phyloP scores from a whole-genome alignment of 495 filamentous ascomycete species.

The Hyaloscypha variabilis region DNA sequence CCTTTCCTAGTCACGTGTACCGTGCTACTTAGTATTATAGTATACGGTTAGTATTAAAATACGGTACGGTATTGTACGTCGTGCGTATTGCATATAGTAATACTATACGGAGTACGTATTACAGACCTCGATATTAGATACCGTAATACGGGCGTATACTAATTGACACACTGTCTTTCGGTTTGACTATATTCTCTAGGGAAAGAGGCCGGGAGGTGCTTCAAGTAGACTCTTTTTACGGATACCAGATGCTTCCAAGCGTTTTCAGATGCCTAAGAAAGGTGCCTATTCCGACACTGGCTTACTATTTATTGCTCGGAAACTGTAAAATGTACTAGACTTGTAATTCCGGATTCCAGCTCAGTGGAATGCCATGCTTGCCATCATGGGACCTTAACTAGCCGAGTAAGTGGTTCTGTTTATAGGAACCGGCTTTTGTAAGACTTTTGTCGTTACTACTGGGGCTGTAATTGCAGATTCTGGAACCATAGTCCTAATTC shows the following conservation, averaged over 20 bases:
- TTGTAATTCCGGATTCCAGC: constrained; percentile 7
- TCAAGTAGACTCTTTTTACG: not conserved
- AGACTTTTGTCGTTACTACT: constrained; percentile 5
- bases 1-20: too few relatives aligned
- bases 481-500: not conserved
- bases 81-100: too few relatives aligned
- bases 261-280: not conserved
- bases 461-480: not conserved
- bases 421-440: constrained; percentile 4
- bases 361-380: constrained; percentile 15
- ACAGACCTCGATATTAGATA: too few relatives aligned
- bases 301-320: constrained; percentile 10
- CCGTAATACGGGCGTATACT: too few relatives aligned
- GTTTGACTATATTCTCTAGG: constrained; percentile 15
- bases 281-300: constrained; percentile 10
- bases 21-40: too few relatives aligned
- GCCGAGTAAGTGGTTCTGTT: constrained; percentile 15
- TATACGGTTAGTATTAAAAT: too few relatives aligned
- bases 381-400: constrained; percentile 14
- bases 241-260: constrained; percentile 11
- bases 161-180: too few relatives aligned
- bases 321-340: constrained; percentile 2
- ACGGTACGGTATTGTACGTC: too few relatives aligned
- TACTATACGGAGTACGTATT: too few relatives aligned
- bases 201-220: constrained; percentile 7